Conservation (phyloP, 352 stramenopile species). For the Globisporangium paroecandrum region DNA sequence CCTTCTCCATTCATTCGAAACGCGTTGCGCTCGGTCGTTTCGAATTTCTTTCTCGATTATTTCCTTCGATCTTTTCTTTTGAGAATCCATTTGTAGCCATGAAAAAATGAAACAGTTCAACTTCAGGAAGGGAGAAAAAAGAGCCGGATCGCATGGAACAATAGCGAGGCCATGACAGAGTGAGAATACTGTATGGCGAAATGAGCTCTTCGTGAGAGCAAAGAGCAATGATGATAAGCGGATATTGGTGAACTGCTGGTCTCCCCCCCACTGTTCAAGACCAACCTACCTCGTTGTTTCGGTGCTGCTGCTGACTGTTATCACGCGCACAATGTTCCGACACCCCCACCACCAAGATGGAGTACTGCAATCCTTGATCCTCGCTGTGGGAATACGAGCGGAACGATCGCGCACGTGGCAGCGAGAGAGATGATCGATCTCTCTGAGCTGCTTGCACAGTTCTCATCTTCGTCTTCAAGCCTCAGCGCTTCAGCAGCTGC, state of each 20-base stretch:
- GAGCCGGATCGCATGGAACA: not conserved
- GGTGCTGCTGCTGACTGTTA: too few relatives aligned
- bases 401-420: not conserved
- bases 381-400: not conserved
- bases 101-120: not conserved
- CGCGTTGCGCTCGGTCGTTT: not conserved
- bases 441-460: too few relatives aligned
- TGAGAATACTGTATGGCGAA: not conserved
- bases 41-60: not conserved
- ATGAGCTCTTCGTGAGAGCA: not conserved
- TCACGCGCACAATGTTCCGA: too few relatives aligned
- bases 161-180: not conserved
- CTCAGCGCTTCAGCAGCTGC: not conserved
- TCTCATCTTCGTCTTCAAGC: not conserved
- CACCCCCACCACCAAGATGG: not conserved
- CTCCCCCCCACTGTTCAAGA: too few relatives aligned
- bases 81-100: not conserved
- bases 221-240: too few relatives aligned
- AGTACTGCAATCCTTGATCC: not conserved
- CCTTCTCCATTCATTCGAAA: not conserved
- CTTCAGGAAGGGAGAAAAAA: not conserved
- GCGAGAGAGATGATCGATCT: not conserved
- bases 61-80: not conserved
- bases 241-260: too few relatives aligned
- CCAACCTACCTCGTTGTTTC: too few relatives aligned